These are phyloP conservation scores for Parasarocladium wereldwijsianum DNA, from an alignment of 2,329 filamentous ascomycete genomes.

Conservation along the genomic window DNA sequence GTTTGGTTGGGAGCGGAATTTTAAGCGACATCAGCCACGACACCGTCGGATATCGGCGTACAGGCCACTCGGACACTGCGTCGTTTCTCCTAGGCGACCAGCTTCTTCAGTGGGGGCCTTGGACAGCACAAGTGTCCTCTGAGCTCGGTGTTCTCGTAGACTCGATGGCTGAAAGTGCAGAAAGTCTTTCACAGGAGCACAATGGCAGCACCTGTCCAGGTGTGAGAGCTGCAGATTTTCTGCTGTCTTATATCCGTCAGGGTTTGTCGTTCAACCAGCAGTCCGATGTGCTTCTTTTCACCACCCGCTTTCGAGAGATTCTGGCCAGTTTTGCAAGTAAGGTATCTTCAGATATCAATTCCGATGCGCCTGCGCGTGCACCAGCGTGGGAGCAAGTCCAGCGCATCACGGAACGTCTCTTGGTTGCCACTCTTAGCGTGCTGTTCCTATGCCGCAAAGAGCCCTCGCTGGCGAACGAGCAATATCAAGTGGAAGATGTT, in stretches of 20 bases:
- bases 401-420: constrained; percentile 15
- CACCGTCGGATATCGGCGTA: too few species aligned
- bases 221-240: constrained; percentile 23
- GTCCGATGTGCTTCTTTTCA: constrained; percentile 23
- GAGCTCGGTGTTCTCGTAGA: constrained; percentile 49
- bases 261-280: constrained; percentile 23
- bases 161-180: constrained; percentile 35
- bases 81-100: constrained; percentile 33
- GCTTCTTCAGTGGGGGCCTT: constrained; percentile 36
- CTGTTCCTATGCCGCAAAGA: constrained; percentile 27
- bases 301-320: constrained; percentile 27
- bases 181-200: constrained; percentile 4
- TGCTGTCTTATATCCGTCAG: constrained; percentile 31
- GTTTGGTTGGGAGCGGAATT: constrained; percentile 39
- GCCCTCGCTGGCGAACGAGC: constrained; percentile 15
- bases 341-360: constrained; percentile 8
- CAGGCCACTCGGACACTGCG: constrained; percentile 10
- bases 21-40: constrained; percentile 20
- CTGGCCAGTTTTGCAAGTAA: constrained; percentile 24
- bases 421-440: constrained; percentile 20
- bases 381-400: constrained; percentile 7
- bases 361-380: constrained; percentile 1
- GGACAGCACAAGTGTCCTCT: constrained; percentile 44
- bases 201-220: constrained; percentile 7
- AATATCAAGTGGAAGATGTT: constrained; percentile 32